Evolutionary conservation across 2,329 filamentous ascomycete species (phyloP), one percentile per base, ranked within the genome.

Genomic region (Clonostachys sp.): DNA sequence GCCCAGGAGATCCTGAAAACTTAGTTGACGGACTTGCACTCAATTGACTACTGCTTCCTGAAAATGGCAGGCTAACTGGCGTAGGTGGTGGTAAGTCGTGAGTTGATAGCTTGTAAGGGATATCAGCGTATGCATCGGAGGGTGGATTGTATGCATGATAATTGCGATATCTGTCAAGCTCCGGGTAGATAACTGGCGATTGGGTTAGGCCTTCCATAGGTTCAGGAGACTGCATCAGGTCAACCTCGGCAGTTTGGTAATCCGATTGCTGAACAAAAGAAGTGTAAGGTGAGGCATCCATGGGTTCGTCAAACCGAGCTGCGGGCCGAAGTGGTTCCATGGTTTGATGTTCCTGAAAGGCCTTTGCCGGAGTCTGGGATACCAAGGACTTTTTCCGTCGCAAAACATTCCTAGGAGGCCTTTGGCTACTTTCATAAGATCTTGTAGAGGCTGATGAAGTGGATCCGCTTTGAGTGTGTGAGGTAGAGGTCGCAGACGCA

Each of bases 1-100:
- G 81, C 2, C 80, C 79, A 2, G 82, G 82, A 1, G 87, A 91
- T 48, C 83, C 87, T 2, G 86, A 89, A 57, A 87, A 90, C 51
- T 84, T 75, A 2, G 87, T 90, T 5, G 87, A 91, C 36, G 87
- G 86, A 49, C 86, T 90, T 4, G 74, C 78, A 62, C 79, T 80
- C 40, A 73, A 49, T 51, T 78, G 73, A 52, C 75, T 81, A 58
- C 75, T 79, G 16, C 70, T 75, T 40, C 77, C 77, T 0, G 80
- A 83, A 45, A 85, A 83, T 8, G 81, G 67, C n/a, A 63, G 41
- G 30, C 64, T 70, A 14, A 55, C 62, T 9, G 84, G 83, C 6
- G 82, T 84, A 9, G 82, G 82, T 7, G 83, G 80, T n/a, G 83
- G 81, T 6, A 86, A 70, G 55, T 86, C 77, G 46, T 86, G 79